A percentile compares a stretch with the other conserved stretches of the same genome.
Conservation (phyloP, 228 moss, liverwort and hornwort genomes). For the Sphagnum magellanicum region DNA sequence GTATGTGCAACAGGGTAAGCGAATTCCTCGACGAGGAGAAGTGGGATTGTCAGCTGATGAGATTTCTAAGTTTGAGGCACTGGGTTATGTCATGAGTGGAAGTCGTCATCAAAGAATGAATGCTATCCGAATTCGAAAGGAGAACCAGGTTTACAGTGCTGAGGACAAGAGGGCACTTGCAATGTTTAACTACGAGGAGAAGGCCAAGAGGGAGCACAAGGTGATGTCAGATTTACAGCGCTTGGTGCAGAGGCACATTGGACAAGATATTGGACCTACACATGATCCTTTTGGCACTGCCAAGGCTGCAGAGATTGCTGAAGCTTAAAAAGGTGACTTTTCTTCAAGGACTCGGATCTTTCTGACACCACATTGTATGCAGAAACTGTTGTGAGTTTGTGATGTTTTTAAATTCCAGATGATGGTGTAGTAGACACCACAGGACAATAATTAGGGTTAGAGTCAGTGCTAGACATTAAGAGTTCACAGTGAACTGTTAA, state of each 20-base stretch:
- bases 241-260: constrained; percentile 56
- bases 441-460: constrained; percentile 34
- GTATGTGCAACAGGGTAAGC: constrained; percentile 56
- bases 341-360: too few relatives aligned
- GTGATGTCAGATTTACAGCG: constrained; percentile 59
- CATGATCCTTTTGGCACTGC: constrained; percentile 51
- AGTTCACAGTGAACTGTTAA: too few relatives aligned
- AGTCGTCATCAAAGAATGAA: constrained; percentile 52
- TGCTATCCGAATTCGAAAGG: constrained; percentile 57
- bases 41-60: constrained; percentile 61
- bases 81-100: constrained; percentile 58
- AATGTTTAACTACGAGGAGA: constrained; percentile 60
- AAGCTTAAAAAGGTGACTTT: not conserved
- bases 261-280: constrained; percentile 47
- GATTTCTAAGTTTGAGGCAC: constrained; percentile 52
- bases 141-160: constrained; percentile 59
- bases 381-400: too few relatives aligned
- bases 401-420: too few relatives aligned
- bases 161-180: constrained; percentile 56
- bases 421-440: not conserved
- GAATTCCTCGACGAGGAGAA: constrained; percentile 59
- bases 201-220: constrained; percentile 55
- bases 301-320: constrained; percentile 9
- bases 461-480: too few relatives aligned
- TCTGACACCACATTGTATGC: too few relatives aligned